phyloP scores from a whole-genome alignment of 805 yeast species.

The Kuraishia piskuri region DNA sequence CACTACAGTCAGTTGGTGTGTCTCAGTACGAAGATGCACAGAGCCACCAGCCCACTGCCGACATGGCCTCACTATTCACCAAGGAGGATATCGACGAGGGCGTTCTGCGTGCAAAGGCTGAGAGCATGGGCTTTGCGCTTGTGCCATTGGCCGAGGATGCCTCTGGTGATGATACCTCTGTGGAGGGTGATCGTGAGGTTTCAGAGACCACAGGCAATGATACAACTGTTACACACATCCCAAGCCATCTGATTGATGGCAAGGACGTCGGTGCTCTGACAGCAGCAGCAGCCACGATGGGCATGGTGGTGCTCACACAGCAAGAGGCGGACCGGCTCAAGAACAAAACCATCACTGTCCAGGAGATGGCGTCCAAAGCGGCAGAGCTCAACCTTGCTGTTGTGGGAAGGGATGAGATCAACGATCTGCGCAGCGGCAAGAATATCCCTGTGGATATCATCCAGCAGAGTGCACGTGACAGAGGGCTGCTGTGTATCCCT shows the following conservation, averaged over 20 bases:
- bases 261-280: neutral
- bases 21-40: conserved; percentile 7
- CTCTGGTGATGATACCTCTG: conserved; percentile 13
- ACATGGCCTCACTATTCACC: conserved; percentile 6
- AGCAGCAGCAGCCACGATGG: neutral
- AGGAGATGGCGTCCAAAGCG: conserved; percentile 27
- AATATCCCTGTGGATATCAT: conserved; percentile 4
- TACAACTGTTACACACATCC: conserved; percentile 3
- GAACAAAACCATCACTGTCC: conserved; percentile 18
- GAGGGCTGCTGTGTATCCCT: conserved; percentile 48
- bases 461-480: neutral
- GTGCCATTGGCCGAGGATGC: conserved; percentile 17
- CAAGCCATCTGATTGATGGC: neutral
- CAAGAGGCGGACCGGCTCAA: conserved; percentile 23
- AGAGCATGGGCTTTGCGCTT: conserved; percentile 24
- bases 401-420: conserved; percentile 17
- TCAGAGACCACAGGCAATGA: conserved; percentile 1
- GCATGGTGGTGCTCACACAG: conserved; percentile 17
- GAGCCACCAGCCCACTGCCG: conserved; percentile 8
- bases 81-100: conserved; percentile 18
- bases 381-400: conserved; percentile 31
- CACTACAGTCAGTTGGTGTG: neutral
- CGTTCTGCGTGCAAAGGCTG: conserved; percentile 24
- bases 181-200: conserved; percentile 10
- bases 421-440: conserved; percentile 8